Evolutionary conservation across 768 basidiomycete species (phyloP).

Genomic region (Serendipita sp.): DNA sequence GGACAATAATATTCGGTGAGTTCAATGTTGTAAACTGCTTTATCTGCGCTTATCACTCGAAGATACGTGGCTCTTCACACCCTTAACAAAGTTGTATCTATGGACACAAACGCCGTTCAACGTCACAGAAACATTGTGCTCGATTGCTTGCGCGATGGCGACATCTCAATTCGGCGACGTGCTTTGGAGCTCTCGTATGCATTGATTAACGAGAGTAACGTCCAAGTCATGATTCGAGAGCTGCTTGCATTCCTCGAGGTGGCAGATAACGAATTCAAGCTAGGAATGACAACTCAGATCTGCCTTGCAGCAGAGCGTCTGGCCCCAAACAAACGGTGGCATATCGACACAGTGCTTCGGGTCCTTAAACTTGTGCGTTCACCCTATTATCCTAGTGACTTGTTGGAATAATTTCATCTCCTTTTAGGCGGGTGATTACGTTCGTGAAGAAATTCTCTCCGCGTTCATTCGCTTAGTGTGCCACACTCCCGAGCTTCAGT

Average conservation of each 20-base stretch:
- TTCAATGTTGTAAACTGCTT: conserved; percentile 12
- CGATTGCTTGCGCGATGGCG: conserved; percentile 98
- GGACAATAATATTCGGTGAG: conserved; percentile 95
- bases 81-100: conserved; percentile 91
- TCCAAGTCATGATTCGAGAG: conserved; percentile 82
- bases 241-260: conserved; percentile 93
- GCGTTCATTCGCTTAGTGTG: conserved; percentile 91
- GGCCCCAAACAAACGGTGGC: conserved; percentile 97
- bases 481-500: conserved; percentile 92
- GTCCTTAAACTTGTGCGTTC: conserved; percentile 71
- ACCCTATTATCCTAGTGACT: neutral
- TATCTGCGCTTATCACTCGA: neutral
- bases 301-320: conserved; percentile 90
- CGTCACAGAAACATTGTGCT: conserved; percentile 95
- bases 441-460: conserved; percentile 88
- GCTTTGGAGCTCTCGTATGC: conserved; percentile 96
- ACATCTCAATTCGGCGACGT: conserved; percentile 93
- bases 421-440: conserved; percentile 85
- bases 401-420: neutral
- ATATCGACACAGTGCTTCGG: conserved; percentile 92
- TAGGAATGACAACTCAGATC: conserved; percentile 95
- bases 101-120: conserved; percentile 97
- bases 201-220: conserved; percentile 87
- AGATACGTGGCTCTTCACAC: conserved; percentile 98
- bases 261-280: conserved; percentile 97